A percentile compares a stretch with the other conserved stretches of the same genome.
These are phyloP conservation scores for Capsicum baccatum DNA, from an alignment of 257 asterid genomes.

Conservation along the genomic window DNA sequence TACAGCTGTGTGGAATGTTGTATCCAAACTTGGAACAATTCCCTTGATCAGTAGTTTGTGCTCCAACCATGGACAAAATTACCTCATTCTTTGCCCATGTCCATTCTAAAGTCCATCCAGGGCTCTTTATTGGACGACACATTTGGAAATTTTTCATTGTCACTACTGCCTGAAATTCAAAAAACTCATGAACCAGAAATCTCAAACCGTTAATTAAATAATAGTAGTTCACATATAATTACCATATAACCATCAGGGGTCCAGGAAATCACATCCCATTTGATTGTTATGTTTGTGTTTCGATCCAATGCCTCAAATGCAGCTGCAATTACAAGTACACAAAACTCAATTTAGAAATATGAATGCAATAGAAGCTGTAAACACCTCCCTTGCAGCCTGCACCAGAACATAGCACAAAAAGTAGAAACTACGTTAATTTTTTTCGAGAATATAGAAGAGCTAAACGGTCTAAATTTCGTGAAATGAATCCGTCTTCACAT, in stretches of 20 bases:
- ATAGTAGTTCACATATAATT: neutral
- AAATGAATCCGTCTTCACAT: too few species aligned
- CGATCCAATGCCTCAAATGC: conserved; percentile 36
- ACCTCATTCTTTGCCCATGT: conserved; percentile 41
- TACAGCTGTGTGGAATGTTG: conserved; percentile 39
- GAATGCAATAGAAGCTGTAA: neutral
- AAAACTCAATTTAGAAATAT: neutral
- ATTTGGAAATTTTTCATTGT: conserved; percentile 40
- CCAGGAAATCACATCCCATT: conserved; percentile 40
- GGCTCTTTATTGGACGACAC: conserved; percentile 34
- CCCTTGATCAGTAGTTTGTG: conserved; percentile 38
- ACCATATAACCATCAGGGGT: conserved; percentile 42
- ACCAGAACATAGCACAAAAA: conserved; percentile 24
- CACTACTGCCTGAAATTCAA: conserved; percentile 33
- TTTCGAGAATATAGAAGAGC: neutral
- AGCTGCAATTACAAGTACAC: neutral
- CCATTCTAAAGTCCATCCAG: conserved; percentile 48
- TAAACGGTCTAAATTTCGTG: neutral
- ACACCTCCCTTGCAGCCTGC: neutral
- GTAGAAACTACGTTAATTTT: neutral
- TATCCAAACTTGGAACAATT: conserved; percentile 39
- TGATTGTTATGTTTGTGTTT: conserved; percentile 36
- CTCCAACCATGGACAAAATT: conserved; percentile 39
- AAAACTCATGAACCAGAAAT: neutral
- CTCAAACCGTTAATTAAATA: neutral